Evolutionary conservation across 768 basidiomycete species (phyloP), one percentile per base, ranked within the genome.

Genomic region (Leccinellum rugosiceps): DNA sequence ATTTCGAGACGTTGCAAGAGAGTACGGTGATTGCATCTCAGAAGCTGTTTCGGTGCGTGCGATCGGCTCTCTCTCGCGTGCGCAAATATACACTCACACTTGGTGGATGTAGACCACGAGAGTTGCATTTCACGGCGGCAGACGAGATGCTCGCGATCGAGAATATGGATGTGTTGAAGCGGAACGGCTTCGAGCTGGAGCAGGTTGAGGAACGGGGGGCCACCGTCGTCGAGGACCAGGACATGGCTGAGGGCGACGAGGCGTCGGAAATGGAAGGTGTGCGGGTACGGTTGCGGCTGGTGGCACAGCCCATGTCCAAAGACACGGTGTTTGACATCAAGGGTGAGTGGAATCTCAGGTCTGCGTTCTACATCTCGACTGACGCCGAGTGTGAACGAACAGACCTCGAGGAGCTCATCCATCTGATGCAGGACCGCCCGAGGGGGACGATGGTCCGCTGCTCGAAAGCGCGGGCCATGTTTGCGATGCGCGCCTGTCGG

Each of bases 381-480:
- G 34, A 35, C 35, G 17, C 35, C 35, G 8, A 35, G 7, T 8
- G 8, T 17, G 17, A 35, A 3, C 9, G 13, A 30, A 23, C 66
- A 96, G 95, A 98, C 72, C 77, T 98, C 17, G 95, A 96, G 72
- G 97, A 98, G 66, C 79, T 99, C 9, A 80, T 99, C 23, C 85
- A 95, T 63, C 75, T 96, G 14, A 79, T 99, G 75, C 84, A 83
- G 35, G 90, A 95, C 65, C 78, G 81, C 8, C 87, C 93, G 0
- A 71, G 78, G 0, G 90, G 92, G 2, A 84, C 87, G 65, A 90
- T 93, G 83, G 91, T 97, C 0, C 80, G 97, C 21, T 97, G 94
- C 67, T 88, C 89, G 15, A 98, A 98, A 71, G 93, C 91, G 15
- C 82, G 94, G 15, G 80, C 86, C 5, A 98, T 99, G 95, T 98